These are phyloP conservation scores for Penicillium lagena DNA, from an alignment of 495 filamentous ascomycete genomes.

Conservation along the genomic window DNA sequence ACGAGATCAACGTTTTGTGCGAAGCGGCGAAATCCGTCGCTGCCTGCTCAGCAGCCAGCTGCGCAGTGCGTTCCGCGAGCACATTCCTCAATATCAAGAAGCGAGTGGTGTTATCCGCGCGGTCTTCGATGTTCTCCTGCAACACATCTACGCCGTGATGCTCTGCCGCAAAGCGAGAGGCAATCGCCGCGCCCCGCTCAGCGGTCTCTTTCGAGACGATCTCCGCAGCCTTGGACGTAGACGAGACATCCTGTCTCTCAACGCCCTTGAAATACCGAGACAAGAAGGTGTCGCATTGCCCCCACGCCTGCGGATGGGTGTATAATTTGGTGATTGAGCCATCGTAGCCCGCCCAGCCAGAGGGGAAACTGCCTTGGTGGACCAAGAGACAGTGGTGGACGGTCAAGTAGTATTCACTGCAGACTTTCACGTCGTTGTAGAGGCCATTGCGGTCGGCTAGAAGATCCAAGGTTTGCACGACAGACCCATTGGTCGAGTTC, in stretches of 20 bases:
- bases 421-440: conserved; percentile 63
- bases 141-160: conserved; percentile 61
- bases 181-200: conserved; percentile 68
- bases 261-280: conserved; percentile 55
- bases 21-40: conserved; percentile 9
- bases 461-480: conserved; percentile 81
- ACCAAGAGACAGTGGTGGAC: conserved; percentile 83
- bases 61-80: conserved; percentile 15
- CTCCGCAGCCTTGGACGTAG: conserved; percentile 76
- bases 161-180: conserved; percentile 64
- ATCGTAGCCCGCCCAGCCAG: conserved; percentile 20
- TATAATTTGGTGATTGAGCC: conserved; percentile 52
- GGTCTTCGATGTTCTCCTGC: conserved; percentile 73
- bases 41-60: conserved; percentile 14
- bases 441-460: conserved; percentile 61
- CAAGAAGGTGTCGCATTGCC: conserved; percentile 80
- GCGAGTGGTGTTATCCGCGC: conserved; percentile 75
- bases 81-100: conserved; percentile 70
- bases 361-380: conserved; percentile 25
- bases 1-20: conserved; percentile 71
- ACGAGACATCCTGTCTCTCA: conserved; percentile 78
- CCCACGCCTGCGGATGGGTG: conserved; percentile 91
- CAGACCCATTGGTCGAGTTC: conserved; percentile 89
- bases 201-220: conserved; percentile 54
- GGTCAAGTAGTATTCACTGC: conserved; percentile 73